phyloP scores from a whole-genome alignment of 2,329 filamentous ascomycete species.

The Pseudogymnoascus sp. region DNA sequence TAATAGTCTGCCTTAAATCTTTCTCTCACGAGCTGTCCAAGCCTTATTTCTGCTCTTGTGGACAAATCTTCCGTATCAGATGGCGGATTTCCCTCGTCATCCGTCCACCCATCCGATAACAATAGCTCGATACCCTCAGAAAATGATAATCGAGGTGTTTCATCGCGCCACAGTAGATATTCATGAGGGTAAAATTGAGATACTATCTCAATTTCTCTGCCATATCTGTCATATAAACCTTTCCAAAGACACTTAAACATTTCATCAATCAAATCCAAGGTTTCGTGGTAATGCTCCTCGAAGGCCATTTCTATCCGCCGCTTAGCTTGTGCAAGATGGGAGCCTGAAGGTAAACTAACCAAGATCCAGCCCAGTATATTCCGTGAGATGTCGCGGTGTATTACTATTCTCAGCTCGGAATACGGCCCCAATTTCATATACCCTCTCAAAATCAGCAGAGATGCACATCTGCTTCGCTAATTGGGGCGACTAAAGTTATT shows the following conservation, averaged over 20 bases:
- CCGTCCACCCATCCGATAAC: constrained; percentile 65
- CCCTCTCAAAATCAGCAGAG: constrained; percentile 77
- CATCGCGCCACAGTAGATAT: constrained; percentile 76
- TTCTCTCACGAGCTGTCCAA: constrained; percentile 76
- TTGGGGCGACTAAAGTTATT: constrained; percentile 55
- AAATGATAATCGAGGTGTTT: constrained; percentile 77
- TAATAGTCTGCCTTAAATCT: constrained; percentile 88
- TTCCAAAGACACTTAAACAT: constrained; percentile 74
- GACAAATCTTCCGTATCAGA: constrained; percentile 71
- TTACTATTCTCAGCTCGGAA: constrained; percentile 95
- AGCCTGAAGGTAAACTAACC: not conserved
- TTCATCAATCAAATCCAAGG: constrained; percentile 67
- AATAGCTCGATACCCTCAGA: constrained; percentile 71
- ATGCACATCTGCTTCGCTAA: constrained; percentile 90
- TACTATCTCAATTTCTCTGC: constrained; percentile 67
- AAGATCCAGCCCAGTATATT: constrained; percentile 86
- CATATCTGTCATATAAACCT: constrained; percentile 59
- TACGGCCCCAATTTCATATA: constrained; percentile 84
- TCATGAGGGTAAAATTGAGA: constrained; percentile 80
- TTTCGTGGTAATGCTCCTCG: constrained; percentile 81
- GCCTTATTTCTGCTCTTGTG: constrained; percentile 77
- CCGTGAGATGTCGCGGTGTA: constrained; percentile 86
- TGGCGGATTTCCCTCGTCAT: constrained; percentile 65
- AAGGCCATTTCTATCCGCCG: constrained; percentile 66
- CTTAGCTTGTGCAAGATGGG: not conserved